Percentiles rank a stretch among this genome's conserved stretches.
Evolutionary conservation across 257 asterid genomes (phyloP).

Genomic region (Voacanga thouarsii): DNA sequence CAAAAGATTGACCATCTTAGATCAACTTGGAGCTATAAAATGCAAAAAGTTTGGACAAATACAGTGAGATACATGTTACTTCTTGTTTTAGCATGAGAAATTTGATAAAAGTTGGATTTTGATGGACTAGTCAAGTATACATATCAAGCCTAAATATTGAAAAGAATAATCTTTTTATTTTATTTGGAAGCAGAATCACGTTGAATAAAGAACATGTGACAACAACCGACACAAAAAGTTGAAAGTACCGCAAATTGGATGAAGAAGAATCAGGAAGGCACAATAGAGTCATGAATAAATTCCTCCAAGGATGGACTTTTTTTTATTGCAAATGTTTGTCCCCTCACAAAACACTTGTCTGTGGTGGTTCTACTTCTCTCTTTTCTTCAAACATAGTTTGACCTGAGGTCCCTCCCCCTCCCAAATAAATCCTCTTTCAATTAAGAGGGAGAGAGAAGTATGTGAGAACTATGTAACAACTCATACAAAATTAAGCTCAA

Average conservation of each 20-base stretch:
- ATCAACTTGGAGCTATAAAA: slow-evolving; percentile 5
- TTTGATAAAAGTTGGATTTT: background rate
- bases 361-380: background rate
- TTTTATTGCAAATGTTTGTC: background rate
- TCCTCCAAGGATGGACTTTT: background rate
- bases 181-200: background rate
- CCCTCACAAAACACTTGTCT: background rate
- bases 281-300: background rate
- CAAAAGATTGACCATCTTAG: background rate
- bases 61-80: background rate
- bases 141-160: background rate
- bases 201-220: background rate
- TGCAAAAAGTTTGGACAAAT: background rate
- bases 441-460: background rate
- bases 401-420: background rate
- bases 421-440: background rate
- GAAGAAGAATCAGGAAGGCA: background rate
- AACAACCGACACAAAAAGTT: background rate
- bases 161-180: background rate
- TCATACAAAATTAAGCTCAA: background rate
- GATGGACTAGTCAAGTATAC: no score
- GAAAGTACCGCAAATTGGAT: background rate
- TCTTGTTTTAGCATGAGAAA: background rate
- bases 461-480: background rate
- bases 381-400: background rate